Base-by-base conservation (phyloP, 306 rosid genomes). In the Pyrus communis region DNA sequence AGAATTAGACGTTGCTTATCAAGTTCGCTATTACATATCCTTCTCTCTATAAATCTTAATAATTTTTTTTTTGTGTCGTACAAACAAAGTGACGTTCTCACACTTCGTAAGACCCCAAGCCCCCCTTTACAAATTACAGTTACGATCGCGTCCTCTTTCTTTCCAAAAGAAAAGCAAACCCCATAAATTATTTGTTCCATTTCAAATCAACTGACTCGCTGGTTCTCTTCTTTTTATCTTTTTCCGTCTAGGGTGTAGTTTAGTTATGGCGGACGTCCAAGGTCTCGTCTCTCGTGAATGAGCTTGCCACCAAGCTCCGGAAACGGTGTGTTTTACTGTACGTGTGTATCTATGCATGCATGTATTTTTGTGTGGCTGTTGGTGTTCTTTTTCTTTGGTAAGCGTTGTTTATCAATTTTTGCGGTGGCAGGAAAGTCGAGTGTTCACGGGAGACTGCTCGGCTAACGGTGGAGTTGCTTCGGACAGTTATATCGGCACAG, bases 381-480 rank as follows among this genome's bases (percentile, higher is more conserved):
- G 15, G 18, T 63, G 67, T 63, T 30, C 25, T 17, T 62, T 28
- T 63, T 12, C 31, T 22, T 25, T 60, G 12, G 42, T 15, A 28
- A 7, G n/a, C 4, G 22, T 17, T 28, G 67, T 33, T 65, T 28
- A 28, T 27, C 18, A 12, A 59, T 11, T 59, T 59, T 55, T 43
- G 40, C 18, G 38, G 38, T 19, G 62, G 42, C 12, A 74, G 77
- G 40, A 60, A 74, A n/a, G 69, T 59, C 58, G 69, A 60, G 69
- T 58, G 69, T 59, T 74, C 77, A 3, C 2, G 57, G 13, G 69
- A 60, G 59, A 60, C 69, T 42, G 77, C 77, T 59, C 28, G 58
- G 42, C 15, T 74, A 55, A 74, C 59, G 42, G 77, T 43, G 19
- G 69, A 74, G 58, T 61, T 74, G 58, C 64, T 74, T 31, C 77